phyloP scores from a whole-genome alignment of 306 rosid species.

The Acacia crassicarpa region DNA sequence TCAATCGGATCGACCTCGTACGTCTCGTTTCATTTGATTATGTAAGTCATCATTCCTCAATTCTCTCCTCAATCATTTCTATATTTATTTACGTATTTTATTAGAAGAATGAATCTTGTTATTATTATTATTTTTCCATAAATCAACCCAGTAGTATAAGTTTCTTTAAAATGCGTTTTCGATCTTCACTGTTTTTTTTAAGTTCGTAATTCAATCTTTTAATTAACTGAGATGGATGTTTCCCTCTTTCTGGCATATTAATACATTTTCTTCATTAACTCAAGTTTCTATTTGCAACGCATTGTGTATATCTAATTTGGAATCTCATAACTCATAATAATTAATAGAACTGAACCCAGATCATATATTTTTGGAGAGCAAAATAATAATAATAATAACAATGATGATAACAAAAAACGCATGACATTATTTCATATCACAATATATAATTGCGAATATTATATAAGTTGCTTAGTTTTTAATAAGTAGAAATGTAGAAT shows the following conservation, averaged over 20 bases:
- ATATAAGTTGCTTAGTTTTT: background rate
- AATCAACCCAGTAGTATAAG: background rate
- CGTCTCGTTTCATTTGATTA: background rate
- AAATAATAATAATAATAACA: no score
- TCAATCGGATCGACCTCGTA: constrained; percentile 16
- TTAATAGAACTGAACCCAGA: background rate
- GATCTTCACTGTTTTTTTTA: background rate
- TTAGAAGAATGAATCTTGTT: no score
- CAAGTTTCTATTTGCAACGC: background rate
- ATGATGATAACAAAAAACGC: no score
- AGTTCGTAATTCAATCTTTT: no score
- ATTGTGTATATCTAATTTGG: background rate
- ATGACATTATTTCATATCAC: background rate
- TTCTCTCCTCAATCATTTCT: background rate
- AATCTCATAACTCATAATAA: background rate
- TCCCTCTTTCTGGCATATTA: background rate
- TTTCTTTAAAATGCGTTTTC: background rate
- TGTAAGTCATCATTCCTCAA: background rate
- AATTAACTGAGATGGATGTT: background rate
- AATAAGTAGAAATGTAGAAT: background rate
- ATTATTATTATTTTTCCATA: no score
- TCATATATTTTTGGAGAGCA: no score
- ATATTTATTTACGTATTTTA: no score
- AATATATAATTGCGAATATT: background rate
- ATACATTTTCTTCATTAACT: background rate